phyloP scores from a whole-genome alignment of 1,284 basidiomycete genomes.

The Sporisorium graminicola region DNA sequence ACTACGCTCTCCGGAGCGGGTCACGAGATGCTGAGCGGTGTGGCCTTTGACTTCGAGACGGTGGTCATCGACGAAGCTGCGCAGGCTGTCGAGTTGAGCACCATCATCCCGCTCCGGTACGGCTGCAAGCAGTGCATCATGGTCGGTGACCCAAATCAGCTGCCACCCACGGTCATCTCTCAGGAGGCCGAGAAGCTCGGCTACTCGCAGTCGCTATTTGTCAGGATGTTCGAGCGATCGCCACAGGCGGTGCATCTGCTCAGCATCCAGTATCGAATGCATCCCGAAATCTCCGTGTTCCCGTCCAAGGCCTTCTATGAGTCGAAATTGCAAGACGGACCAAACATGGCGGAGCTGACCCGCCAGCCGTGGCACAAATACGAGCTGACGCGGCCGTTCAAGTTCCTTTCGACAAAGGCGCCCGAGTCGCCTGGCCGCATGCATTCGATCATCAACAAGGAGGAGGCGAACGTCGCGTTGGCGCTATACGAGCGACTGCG shows the following conservation, averaged over 20 bases:
- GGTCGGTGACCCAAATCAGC: constrained; percentile 97
- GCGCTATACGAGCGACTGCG: constrained; percentile 82
- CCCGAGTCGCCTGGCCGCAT: constrained; percentile 75
- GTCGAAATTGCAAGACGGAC: constrained; percentile 85
- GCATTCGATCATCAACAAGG: constrained; percentile 83
- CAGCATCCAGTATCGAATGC: constrained; percentile 99
- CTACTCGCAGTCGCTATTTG: constrained; percentile 93
- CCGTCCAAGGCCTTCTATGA: constrained; percentile 93
- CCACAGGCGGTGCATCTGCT: constrained; percentile 88
- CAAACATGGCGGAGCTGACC: constrained; percentile 87
- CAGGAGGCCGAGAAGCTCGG: constrained; percentile 82
- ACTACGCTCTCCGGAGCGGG: constrained; percentile 88
- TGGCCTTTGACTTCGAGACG: constrained; percentile 87
- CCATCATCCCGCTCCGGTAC: constrained; percentile 96
- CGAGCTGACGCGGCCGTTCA: constrained; percentile 85
- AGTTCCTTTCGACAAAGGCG: constrained; percentile 76
- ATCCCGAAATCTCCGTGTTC: constrained; percentile 90
- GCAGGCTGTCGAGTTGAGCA: constrained; percentile 94
- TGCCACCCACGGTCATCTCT: constrained; percentile 96
- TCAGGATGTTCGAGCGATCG: constrained; percentile 84
- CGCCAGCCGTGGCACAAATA: constrained; percentile 86
- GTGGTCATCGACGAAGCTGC: constrained; percentile 98
- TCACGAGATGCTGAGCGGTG: constrained; percentile 83
- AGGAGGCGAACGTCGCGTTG: constrained; percentile 83
- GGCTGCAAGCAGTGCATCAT: constrained; percentile 86